These are phyloP conservation scores for Venturia effusa DNA, from an alignment of 2,329 filamentous ascomycete species.

Conservation along the genomic window DNA sequence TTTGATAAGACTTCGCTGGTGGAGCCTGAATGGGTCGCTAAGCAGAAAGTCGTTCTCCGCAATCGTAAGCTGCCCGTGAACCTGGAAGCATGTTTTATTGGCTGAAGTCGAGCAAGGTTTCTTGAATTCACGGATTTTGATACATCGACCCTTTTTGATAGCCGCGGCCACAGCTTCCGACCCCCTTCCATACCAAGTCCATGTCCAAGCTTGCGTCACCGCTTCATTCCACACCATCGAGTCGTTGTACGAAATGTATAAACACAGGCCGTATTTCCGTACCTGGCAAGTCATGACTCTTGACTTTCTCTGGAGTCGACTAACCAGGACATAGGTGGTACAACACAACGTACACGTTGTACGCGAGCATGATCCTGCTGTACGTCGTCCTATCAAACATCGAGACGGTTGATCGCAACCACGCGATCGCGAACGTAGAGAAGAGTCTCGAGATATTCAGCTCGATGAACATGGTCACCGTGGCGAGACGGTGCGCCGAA, in stretches of 20 bases:
- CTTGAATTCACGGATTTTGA: slow-evolving; percentile 21
- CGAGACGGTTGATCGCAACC: slow-evolving; percentile 13
- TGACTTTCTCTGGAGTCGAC: not conserved
- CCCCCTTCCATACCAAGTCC: slow-evolving; percentile 12
- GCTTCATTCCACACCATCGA: slow-evolving; percentile 18
- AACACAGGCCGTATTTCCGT: slow-evolving; percentile 22
- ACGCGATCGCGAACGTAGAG: slow-evolving; percentile 18
- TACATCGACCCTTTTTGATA: slow-evolving; percentile 21
- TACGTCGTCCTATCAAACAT: slow-evolving; percentile 19
- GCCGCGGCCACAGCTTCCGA: slow-evolving; percentile 13
- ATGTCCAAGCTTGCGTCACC: slow-evolving; percentile 19
- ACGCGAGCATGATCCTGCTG: slow-evolving; percentile 24
- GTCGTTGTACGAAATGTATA: slow-evolving; percentile 17
- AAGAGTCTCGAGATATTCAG: slow-evolving; percentile 23
- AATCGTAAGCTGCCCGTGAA: slow-evolving; percentile 13
- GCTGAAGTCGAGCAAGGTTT: slow-evolving; percentile 13
- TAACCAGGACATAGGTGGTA: slow-evolving; percentile 17
- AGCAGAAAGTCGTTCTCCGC: slow-evolving; percentile 22
- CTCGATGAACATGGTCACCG: slow-evolving; percentile 22
- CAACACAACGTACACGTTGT: slow-evolving; percentile 24
- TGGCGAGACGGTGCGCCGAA: slow-evolving; percentile 22
- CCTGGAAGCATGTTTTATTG: not conserved
- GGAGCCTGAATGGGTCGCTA: slow-evolving; percentile 22
- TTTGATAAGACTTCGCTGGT: slow-evolving; percentile 11
- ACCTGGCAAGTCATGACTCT: slow-evolving; percentile 16